Base-by-base conservation (phyloP, 2,329 filamentous ascomycete genomes). In the Beauveria medogensis region DNA sequence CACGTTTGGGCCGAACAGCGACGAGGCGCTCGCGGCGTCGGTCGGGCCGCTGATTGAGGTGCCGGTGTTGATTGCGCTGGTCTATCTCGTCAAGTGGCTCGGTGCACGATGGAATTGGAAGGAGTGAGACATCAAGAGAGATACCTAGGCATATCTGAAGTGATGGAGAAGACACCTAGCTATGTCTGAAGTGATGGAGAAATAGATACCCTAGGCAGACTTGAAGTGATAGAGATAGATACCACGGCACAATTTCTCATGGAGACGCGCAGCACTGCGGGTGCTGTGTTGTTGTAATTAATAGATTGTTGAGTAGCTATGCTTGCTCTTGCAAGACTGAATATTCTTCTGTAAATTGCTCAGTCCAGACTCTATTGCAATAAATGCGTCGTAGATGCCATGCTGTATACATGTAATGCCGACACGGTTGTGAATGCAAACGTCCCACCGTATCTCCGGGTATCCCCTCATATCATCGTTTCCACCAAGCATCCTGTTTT, bases 11-110 rank as follows among this genome's bases (percentile, higher is more conserved):
- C 79, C 85, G 0, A 75, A 86, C 52, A 90, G 87, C 68, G 83
- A 90, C 58, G 85, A 92, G 72, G 89, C 89, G 0, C 74, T 92
- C 44, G 89, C 89, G 3, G 79, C 86, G 10, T 92, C 89, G 0
- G 89, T 92, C 0, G 89, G 89, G 0, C 90, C 89, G 2, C 72
- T 92, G 65, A 87, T 93, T 62, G 89, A 93, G 69, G 89, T 92
- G 5, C 89, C 89, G 0, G 88, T 92, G 2, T 69, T 92, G 62
- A 69, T 93, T 18, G 83, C 77, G 0, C 71, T 92, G 66, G 89
- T 92, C 5, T 91, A 91, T 51, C 47, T 64, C 5, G 24, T 59
- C 22, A 43, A 24, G 34, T 59, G 51, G 50, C 43, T 62, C 8
- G 55, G 55, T 18, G 26, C 34, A 3, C 22, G 61, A 26, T 62